A percentile compares a stretch with the other conserved stretches of the same genome.
phyloP scores from a whole-genome alignment of 2,329 filamentous ascomycete species.

The Cladophialophora chaetospira region DNA sequence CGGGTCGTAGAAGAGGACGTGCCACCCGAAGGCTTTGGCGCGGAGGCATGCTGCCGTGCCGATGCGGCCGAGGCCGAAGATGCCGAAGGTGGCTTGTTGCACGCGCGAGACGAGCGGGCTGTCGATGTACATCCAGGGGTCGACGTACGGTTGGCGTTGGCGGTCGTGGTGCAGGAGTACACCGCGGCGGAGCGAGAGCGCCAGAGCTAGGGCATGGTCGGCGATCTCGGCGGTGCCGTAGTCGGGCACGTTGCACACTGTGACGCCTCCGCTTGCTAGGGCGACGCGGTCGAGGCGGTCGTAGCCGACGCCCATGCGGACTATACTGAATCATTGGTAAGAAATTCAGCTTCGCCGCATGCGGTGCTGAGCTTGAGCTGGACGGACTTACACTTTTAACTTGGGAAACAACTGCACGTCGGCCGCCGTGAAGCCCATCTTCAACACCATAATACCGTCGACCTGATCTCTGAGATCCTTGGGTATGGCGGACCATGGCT shows the following conservation, averaged over 20 bases:
- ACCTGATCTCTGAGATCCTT: conserved; percentile 27
- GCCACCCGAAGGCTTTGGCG: conserved; percentile 66
- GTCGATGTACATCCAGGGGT: conserved; percentile 30
- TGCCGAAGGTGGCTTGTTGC: conserved; percentile 56
- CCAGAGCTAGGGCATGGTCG: conserved; percentile 30
- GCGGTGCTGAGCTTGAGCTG: too few species aligned
- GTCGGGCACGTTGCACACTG: conserved; percentile 36
- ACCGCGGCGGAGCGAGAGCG: conserved; percentile 29
- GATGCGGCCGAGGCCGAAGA: conserved; percentile 67
- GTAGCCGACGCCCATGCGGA: conserved; percentile 33
- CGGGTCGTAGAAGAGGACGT: conserved; percentile 63
- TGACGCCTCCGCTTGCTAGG: conserved; percentile 27
- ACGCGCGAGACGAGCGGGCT: conserved; percentile 27
- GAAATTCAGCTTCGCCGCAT: not conserved
- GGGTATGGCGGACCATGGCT: conserved; percentile 29
- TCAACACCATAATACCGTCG: conserved; percentile 31
- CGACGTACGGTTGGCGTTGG: conserved; percentile 21
- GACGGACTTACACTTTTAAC: conserved; percentile 28
- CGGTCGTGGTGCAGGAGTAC: conserved; percentile 29
- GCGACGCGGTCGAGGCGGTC: conserved; percentile 31
- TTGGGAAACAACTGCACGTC: conserved; percentile 29
- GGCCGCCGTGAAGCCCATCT: conserved; percentile 27
- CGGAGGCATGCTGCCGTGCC: conserved; percentile 64
- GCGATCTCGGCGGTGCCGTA: conserved; percentile 32
- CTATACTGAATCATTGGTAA: conserved; percentile 9